Evolutionary conservation across 306 rosid species (phyloP).

Genomic region (Mimosa bimucronata): DNA sequence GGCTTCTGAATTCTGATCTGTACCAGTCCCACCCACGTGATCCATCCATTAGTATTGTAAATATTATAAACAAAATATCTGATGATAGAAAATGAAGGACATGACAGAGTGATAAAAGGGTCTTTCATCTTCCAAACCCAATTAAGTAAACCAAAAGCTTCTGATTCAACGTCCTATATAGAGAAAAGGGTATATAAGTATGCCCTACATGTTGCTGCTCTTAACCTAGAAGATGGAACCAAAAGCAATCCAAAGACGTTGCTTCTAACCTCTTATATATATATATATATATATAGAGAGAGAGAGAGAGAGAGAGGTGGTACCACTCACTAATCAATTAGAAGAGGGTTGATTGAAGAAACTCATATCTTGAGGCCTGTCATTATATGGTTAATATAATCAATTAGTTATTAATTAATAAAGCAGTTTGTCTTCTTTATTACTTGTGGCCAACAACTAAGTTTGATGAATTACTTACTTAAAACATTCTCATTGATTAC

Average conservation of each 20-base stretch:
- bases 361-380: not conserved
- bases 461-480: not conserved
- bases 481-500: not conserved
- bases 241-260: not conserved
- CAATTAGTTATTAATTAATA: not conserved
- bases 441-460: not conserved
- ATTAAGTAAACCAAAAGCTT: not conserved
- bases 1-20: not conserved
- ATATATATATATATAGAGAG: too few species aligned
- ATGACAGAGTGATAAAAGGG: conserved; percentile 26
- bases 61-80: not conserved
- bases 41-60: not conserved
- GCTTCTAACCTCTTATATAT: not conserved
- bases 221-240: conserved; percentile 4
- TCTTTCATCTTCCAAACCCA: not conserved
- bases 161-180: not conserved
- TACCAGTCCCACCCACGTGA: conserved; percentile 38
- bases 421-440: not conserved
- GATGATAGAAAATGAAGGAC: conserved; percentile 16
- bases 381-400: not conserved
- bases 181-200: not conserved
- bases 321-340: not conserved
- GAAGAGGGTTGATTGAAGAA: too few species aligned
- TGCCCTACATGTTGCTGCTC: conserved; percentile 13
- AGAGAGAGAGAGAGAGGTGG: not conserved